Conservation (phyloP, 768 basidiomycete genomes). For the Naganishia vishniacii region DNA sequence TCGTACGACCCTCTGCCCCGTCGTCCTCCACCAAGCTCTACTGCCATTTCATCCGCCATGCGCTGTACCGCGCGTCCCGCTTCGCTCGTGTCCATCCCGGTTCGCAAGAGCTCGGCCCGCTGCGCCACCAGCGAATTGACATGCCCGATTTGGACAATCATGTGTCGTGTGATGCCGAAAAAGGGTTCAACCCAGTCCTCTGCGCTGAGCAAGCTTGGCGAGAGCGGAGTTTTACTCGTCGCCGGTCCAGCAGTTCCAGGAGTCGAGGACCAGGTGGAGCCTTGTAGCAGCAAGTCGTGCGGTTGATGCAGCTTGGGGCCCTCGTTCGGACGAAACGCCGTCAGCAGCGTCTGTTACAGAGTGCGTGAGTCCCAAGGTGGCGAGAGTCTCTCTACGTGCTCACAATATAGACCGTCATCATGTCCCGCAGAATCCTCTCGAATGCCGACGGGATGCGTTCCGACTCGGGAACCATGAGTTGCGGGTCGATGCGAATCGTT, state of each 20-base stretch:
- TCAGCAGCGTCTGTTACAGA: constrained; percentile 10
- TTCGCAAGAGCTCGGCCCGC: neutral
- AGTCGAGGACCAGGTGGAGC: neutral
- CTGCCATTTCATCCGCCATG: neutral
- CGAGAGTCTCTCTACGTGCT: neutral
- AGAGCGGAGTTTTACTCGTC: too few species aligned
- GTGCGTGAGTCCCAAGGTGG: neutral
- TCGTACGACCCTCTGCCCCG: too few species aligned
- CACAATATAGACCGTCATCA: constrained; percentile 26
- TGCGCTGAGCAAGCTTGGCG: neutral
- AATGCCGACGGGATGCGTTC: neutral
- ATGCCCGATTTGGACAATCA: constrained; percentile 14
- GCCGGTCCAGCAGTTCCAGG: neutral
- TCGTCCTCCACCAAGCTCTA: too few species aligned
- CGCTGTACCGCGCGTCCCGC: neutral
- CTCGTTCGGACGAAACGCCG: constrained; percentile 14
- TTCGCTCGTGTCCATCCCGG: neutral
- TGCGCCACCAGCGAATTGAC: constrained; percentile 22
- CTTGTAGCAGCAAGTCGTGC: neutral
- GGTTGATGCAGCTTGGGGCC: too few species aligned
- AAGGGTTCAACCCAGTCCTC: constrained; percentile 28
- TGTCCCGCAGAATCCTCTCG: constrained; percentile 23
- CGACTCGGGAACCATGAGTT: neutral
- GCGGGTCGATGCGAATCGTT: constrained; percentile 19
- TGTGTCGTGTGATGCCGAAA: constrained; percentile 20